Percentiles rank a stretch among this genome's conserved stretches.
These are phyloP conservation scores for Ophiostoma sp. DNA, from an alignment of 2,329 filamentous ascomycete genomes.

Conservation along the genomic window DNA sequence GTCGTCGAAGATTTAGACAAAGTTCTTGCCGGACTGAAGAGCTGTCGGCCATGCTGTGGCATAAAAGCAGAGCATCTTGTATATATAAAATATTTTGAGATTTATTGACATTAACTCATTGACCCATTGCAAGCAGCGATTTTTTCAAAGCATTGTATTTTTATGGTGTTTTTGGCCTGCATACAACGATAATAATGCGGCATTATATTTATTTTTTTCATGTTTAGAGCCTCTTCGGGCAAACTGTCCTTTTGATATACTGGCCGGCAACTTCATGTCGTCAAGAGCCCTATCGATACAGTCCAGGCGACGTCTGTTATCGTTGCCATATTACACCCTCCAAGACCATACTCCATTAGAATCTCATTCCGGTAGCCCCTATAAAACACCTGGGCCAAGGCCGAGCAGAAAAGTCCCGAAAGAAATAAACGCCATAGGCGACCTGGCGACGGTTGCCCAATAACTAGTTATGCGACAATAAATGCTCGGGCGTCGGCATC, in stretches of 20 bases:
- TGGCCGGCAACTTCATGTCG: not conserved
- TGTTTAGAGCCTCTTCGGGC: not conserved
- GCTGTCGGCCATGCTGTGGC: not conserved
- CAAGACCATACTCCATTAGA: not conserved
- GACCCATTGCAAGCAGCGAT: not conserved
- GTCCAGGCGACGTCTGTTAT: not conserved
- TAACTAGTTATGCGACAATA: not conserved
- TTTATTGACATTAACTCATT: not conserved
- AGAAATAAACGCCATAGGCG: not conserved
- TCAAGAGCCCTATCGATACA: not conserved
- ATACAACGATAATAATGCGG: constrained; percentile 25
- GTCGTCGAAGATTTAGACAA: constrained; percentile 49
- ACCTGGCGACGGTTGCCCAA: not conserved
- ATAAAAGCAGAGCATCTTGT: not conserved
- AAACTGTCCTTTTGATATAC: not conserved
- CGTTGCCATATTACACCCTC: not conserved
- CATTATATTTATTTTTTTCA: not conserved
- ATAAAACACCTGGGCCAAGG: not conserved
- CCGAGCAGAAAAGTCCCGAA: not conserved
- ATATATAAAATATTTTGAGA: not conserved
- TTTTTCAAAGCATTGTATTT: constrained; percentile 25
- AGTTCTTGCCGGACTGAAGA: no score
- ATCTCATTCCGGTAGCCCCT: not conserved
- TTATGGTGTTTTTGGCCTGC: constrained; percentile 30
- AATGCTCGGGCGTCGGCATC: not conserved